These are phyloP conservation scores for Leucosporidium scottii DNA, from an alignment of 768 basidiomycete genomes.

Conservation along the genomic window DNA sequence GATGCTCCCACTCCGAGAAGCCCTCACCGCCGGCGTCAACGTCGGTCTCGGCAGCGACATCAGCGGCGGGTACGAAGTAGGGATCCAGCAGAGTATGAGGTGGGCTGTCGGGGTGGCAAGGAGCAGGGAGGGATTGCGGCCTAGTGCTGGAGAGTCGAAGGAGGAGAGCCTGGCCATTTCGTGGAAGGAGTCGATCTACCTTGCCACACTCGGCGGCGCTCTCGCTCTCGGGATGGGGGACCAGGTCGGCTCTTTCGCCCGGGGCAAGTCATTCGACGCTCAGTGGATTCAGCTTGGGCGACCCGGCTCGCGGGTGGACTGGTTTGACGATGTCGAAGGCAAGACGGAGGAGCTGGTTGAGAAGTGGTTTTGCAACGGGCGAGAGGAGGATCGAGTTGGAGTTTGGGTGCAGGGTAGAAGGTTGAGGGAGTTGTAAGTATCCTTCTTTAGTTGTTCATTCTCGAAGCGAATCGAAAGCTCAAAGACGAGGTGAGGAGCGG, in stretches of 20 bases:
- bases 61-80: slow-evolving; percentile 74
- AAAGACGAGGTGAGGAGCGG: too few species aligned
- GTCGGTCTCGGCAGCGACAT: slow-evolving; percentile 80
- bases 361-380: slow-evolving; percentile 86
- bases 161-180: slow-evolving; percentile 51
- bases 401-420: slow-evolving; percentile 56
- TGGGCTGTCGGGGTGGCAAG: slow-evolving; percentile 65
- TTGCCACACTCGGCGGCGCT: slow-evolving; percentile 75
- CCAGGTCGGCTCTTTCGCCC: slow-evolving; percentile 34
- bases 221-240: slow-evolving; percentile 55
- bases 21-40: slow-evolving; percentile 55
- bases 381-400: slow-evolving; percentile 55
- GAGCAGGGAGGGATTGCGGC: slow-evolving; percentile 49
- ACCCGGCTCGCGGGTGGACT: slow-evolving; percentile 45
- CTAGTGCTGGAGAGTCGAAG: slow-evolving; percentile 52
- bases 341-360: slow-evolving; percentile 61
- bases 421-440: slow-evolving; percentile 6
- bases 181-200: slow-evolving; percentile 74
- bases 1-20: slow-evolving; percentile 64
- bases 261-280: slow-evolving; percentile 41
- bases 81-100: slow-evolving; percentile 73
- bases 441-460: too few species aligned
- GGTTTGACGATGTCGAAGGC: slow-evolving; percentile 52
- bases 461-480: too few species aligned
- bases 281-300: slow-evolving; percentile 39